phyloP scores from a whole-genome alignment of 2,329 filamentous ascomycete genomes.

The Lecanoromycetidae sp. region DNA sequence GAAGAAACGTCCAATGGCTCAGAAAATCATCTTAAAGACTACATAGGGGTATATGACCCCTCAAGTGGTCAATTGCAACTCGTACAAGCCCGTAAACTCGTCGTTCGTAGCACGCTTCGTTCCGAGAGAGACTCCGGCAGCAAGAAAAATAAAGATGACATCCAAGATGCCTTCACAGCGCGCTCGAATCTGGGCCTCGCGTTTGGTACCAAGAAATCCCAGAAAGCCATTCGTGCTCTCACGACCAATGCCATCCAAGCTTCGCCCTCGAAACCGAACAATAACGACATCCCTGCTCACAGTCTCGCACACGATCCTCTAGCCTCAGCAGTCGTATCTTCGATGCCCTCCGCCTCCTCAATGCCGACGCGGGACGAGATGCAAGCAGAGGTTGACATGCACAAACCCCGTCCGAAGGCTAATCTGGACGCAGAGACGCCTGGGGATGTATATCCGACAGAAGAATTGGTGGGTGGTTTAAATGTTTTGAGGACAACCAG shows the following conservation, averaged over 20 bases:
- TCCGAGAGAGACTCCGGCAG: constrained; percentile 23
- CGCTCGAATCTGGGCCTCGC: constrained; percentile 34
- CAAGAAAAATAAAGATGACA: constrained; percentile 16
- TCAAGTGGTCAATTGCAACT: constrained; percentile 41
- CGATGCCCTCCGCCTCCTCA: constrained; percentile 25
- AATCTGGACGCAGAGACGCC: constrained; percentile 34
- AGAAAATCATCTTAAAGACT: constrained; percentile 44
- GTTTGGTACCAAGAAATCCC: constrained; percentile 40
- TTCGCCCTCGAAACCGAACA: constrained; percentile 25
- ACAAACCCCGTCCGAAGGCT: constrained; percentile 34
- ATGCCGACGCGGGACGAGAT: constrained; percentile 17
- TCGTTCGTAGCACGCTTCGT: constrained; percentile 37
- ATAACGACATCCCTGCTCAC: too few species aligned
- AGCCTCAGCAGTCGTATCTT: constrained; percentile 21
- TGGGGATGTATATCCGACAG: constrained; percentile 34
- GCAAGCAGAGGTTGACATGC: constrained; percentile 33
- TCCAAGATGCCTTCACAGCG: constrained; percentile 22
- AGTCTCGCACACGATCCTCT: constrained; percentile 13
- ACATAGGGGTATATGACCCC: constrained; percentile 49
- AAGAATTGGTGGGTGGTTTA: constrained; percentile 29
- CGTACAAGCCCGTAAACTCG: constrained; percentile 42
- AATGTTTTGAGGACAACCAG: constrained; percentile 32
- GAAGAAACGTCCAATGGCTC: constrained; percentile 35
- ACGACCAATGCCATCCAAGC: constrained; percentile 38
- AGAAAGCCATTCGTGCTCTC: constrained; percentile 36